These are phyloP conservation scores for Exophiala lecanii-corni DNA, from an alignment of 2,329 filamentous ascomycete species.

Conservation along the genomic window DNA sequence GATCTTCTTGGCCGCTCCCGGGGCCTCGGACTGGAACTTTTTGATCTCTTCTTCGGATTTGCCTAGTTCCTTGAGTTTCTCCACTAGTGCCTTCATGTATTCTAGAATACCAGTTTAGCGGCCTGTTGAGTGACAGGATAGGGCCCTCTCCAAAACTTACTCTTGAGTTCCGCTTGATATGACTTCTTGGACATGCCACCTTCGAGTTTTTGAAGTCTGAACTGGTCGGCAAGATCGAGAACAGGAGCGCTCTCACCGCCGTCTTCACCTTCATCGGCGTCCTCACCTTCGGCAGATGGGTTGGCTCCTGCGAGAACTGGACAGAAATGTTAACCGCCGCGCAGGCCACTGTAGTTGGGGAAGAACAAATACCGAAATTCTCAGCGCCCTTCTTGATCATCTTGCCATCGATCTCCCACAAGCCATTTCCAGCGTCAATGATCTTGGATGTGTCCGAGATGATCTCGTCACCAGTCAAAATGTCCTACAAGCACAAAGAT, in stretches of 20 bases:
- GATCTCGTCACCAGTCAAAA: slow-evolving; percentile 87
- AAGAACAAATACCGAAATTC: slow-evolving; percentile 68
- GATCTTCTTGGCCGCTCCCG: slow-evolving; percentile 72
- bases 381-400: slow-evolving; percentile 79
- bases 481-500: slow-evolving; percentile 59
- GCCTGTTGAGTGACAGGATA: too few relatives aligned
- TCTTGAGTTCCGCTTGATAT: slow-evolving; percentile 80
- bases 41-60: slow-evolving; percentile 63
- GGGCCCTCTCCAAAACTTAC: slow-evolving; percentile 52
- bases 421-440: slow-evolving; percentile 71
- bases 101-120: slow-evolving; percentile 41
- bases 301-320: slow-evolving; percentile 68
- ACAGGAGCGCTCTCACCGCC: slow-evolving; percentile 56
- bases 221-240: slow-evolving; percentile 90
- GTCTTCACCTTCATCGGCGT: slow-evolving; percentile 70
- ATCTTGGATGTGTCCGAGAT: slow-evolving; percentile 91
- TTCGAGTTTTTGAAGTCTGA: slow-evolving; percentile 63
- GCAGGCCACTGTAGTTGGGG: too few relatives aligned
- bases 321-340: background rate
- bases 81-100: slow-evolving; percentile 90
- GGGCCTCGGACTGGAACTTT: slow-evolving; percentile 73
- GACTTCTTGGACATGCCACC: slow-evolving; percentile 68
- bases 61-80: slow-evolving; percentile 58
- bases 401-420: slow-evolving; percentile 86
- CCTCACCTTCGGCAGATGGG: slow-evolving; percentile 83